Conservation (phyloP, 2,329 filamentous ascomycete species). For the Sclerotinia sclerotiorum region DNA sequence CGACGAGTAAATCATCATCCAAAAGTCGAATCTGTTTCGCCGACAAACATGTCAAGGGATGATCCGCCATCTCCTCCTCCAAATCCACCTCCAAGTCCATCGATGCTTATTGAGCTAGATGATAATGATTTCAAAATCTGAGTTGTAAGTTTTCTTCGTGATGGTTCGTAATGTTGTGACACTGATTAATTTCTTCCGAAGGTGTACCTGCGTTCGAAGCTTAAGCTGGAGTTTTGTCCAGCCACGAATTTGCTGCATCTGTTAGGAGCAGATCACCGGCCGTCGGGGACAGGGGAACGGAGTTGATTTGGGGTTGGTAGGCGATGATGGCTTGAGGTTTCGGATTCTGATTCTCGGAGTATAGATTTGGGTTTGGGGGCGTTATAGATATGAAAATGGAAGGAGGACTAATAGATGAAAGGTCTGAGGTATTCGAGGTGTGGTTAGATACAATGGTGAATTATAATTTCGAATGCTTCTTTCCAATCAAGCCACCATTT, state of each 20-base stretch:
- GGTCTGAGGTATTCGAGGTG: neutral
- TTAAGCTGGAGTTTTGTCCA: neutral
- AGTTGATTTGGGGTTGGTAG: neutral
- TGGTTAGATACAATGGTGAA: slow-evolving; percentile 10
- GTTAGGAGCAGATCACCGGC: neutral
- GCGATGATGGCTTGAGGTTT: neutral
- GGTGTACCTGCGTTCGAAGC: neutral
- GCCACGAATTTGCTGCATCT: slow-evolving; percentile 9
- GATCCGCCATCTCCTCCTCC: slow-evolving; percentile 45
- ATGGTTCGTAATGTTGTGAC: neutral
- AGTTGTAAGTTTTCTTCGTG: slow-evolving; percentile 21
- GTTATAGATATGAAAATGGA: slow-evolving; percentile 9
- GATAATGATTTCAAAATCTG: slow-evolving; percentile 20
- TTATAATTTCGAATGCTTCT: slow-evolving; percentile 47
- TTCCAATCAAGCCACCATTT: slow-evolving; percentile 60
- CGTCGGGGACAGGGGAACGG: neutral
- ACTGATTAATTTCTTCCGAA: neutral
- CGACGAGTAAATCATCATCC: neutral
- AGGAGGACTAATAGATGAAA: neutral
- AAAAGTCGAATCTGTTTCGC: neutral
- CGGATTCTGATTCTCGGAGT: slow-evolving; percentile 1
- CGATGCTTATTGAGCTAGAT: slow-evolving; percentile 27
- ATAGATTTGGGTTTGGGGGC: slow-evolving; percentile 14
- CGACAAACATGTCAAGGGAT: slow-evolving; percentile 40
- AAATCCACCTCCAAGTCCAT: slow-evolving; percentile 44